phyloP scores from a whole-genome alignment of 805 yeast genomes.

The Clavispora santaluciae region DNA sequence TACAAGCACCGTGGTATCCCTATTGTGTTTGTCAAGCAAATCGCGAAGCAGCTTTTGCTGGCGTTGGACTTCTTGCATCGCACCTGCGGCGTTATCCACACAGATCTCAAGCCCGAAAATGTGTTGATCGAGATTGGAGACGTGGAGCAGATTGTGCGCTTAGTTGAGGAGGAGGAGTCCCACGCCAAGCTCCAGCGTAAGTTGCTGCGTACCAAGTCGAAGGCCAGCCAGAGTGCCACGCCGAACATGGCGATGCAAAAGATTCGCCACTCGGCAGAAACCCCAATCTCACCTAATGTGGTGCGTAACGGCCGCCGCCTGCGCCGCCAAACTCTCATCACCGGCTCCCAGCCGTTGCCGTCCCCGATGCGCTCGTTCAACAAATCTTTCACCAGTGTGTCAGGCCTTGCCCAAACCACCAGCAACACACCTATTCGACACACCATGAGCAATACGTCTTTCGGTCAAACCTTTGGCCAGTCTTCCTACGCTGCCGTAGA shows the following conservation, averaged over 20 bases:
- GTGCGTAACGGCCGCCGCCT: slow-evolving; percentile 48
- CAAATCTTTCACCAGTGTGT: slow-evolving; percentile 35
- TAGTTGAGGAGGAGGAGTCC: slow-evolving; percentile 58
- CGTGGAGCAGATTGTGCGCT: slow-evolving; percentile 68
- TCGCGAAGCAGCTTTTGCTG: slow-evolving; percentile 49
- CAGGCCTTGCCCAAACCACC: slow-evolving; percentile 33
- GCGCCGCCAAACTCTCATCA: slow-evolving; percentile 70
- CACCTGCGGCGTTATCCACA: slow-evolving; percentile 51
- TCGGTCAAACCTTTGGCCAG: slow-evolving; percentile 9
- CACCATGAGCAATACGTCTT: slow-evolving; percentile 16
- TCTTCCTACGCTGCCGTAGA: not conserved
- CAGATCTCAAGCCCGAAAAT: slow-evolving; percentile 17
- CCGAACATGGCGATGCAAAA: slow-evolving; percentile 4
- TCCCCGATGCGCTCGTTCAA: slow-evolving; percentile 69
- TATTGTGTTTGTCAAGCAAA: slow-evolving; percentile 47
- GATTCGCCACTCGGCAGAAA: slow-evolving; percentile 2
- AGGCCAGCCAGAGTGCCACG: slow-evolving; percentile 7
- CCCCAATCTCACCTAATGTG: slow-evolving; percentile 30
- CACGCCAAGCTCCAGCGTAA: slow-evolving; percentile 37
- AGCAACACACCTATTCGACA: slow-evolving; percentile 35
- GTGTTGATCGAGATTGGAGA: slow-evolving; percentile 61
- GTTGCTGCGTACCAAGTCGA: slow-evolving; percentile 14
- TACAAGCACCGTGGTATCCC: slow-evolving; percentile 45
- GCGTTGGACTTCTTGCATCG: slow-evolving; percentile 58
- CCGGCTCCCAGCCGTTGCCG: slow-evolving; percentile 91